Percentiles rank a stretch among this genome's conserved stretches.
These are phyloP conservation scores for Tricholoma terreum DNA, from an alignment of 768 basidiomycete genomes.

Conservation along the genomic window DNA sequence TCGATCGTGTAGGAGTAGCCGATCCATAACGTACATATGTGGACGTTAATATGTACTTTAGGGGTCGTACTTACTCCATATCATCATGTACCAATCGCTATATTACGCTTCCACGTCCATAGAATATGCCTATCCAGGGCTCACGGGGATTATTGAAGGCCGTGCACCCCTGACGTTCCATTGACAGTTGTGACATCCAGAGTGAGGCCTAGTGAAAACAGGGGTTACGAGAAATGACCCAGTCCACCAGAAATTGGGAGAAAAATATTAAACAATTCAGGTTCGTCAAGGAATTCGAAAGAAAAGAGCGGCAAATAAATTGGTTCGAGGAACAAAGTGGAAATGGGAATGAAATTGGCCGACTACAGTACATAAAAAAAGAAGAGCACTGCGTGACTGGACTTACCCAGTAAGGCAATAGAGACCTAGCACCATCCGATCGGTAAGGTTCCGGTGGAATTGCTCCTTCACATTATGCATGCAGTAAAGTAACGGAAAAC, in stretches of 20 bases:
- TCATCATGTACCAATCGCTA: too few species aligned
- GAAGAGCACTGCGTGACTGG: neutral
- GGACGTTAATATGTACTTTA: too few species aligned
- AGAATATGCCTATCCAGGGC: constrained; percentile 51
- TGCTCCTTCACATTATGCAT: constrained; percentile 71
- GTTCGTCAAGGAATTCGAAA: constrained; percentile 74
- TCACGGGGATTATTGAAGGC: neutral
- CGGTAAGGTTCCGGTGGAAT: constrained; percentile 77
- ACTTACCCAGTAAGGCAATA: constrained; percentile 79
- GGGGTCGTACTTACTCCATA: too few species aligned
- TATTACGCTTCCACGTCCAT: constrained; percentile 59
- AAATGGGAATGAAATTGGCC: too few species aligned
- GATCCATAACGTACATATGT: too few species aligned
- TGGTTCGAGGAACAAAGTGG: too few species aligned
- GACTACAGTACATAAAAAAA: neutral
- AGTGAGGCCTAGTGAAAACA: too few species aligned
- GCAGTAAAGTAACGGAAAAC: constrained; percentile 81
- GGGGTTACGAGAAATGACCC: constrained; percentile 30
- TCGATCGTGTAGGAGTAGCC: too few species aligned
- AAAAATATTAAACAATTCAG: constrained; percentile 58
- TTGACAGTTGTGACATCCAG: constrained; percentile 68
- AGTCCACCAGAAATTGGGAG: constrained; percentile 69
- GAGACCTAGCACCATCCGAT: constrained; percentile 71
- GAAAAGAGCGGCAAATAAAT: constrained; percentile 71
- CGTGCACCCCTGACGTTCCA: constrained; percentile 36